Evolutionary conservation across 192 early-diverging fungal genomes (phyloP), one percentile per base, ranked within the genome.

Genomic region (Umbelopsis sp.): DNA sequence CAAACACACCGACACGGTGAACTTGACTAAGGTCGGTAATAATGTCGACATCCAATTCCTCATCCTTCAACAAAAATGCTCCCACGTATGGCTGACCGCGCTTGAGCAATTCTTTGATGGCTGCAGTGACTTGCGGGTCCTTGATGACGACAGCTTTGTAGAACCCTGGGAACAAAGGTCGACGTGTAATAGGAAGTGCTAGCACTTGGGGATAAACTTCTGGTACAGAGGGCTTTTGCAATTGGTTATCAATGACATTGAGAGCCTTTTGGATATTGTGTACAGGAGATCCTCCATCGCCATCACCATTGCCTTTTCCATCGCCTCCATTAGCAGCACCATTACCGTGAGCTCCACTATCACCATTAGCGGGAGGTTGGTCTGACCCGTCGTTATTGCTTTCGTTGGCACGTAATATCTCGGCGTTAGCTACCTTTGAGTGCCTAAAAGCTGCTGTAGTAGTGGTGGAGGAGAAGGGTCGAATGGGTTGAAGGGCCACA

Each of bases 131-230:
- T 49, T 92, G 82, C 0, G 96, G 96, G 75, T 98, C 94, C 79
- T 97, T 96, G 68, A 99, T 95, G 26, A 96, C 95, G 26, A 99
- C 91, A 7, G 96, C 94, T 83, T 99, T 99, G 85, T 97, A 99
- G 77, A 97, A 96, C 29, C 96, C 96, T 22, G 97, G 97, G 72
- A 99, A 99, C 24, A 99, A 81, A 21, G 96, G 96, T 25, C 97
- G 86, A 11, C 95, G 85, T 20, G 95, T 93, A 66, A 99, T 92
- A 0, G 97, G 97, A 34, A 99, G 85, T 22, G 96, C 95, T 73
- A 99, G 84, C 0, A 98, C 91, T 71, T 97, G 94, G 7, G 97
- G 94, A 75, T 97, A 98, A 50, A 91, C 88, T 44, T 95, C 94
- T 6, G 97, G 97, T 9, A 97, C 91, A 8, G 91, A 87, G 14